These are phyloP conservation scores for Mesostigma viride DNA, from an alignment of 139 green algal species.

Conservation along the genomic window DNA sequence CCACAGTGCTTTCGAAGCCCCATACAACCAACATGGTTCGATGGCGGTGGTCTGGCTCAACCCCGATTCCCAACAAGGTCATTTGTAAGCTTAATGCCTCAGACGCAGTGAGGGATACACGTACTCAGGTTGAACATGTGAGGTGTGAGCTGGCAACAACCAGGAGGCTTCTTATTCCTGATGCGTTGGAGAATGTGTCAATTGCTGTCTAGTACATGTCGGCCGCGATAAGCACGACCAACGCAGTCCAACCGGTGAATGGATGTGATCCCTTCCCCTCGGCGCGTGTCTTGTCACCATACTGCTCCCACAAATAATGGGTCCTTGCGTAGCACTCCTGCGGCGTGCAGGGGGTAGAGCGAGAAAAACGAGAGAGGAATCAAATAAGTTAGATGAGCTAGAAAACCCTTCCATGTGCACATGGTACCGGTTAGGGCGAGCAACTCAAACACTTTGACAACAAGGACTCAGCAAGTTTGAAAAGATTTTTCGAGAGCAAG, in stretches of 20 bases:
- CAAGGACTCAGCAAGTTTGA: not conserved
- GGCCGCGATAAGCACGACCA: slow-evolving; percentile 60
- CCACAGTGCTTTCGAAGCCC: no score
- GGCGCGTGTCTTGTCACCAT: slow-evolving; percentile 55
- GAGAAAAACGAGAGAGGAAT: slow-evolving; percentile 21
- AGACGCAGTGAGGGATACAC: no score
- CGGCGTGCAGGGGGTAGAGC: slow-evolving; percentile 35
- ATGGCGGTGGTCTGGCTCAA: no score
- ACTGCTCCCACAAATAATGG: slow-evolving; percentile 80
- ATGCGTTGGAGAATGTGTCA: no score
- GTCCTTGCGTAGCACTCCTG: slow-evolving; percentile 45
- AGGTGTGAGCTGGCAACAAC: no score
- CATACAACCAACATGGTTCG: no score
- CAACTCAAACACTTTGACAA: not conserved
- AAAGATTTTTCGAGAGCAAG: not conserved
- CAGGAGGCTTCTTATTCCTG: no score
- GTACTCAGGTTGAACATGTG: no score
- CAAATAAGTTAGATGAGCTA: not conserved
- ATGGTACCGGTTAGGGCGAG: not conserved
- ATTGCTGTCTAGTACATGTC: slow-evolving; percentile 17
- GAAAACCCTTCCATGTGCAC: not conserved
- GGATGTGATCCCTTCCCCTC: slow-evolving; percentile 68
- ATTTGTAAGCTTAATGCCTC: no score
- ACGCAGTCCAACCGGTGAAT: slow-evolving; percentile 87
- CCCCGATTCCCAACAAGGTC: no score